Base-by-base conservation (phyloP, 495 filamentous ascomycete genomes). In the Patellaria atrata region DNA sequence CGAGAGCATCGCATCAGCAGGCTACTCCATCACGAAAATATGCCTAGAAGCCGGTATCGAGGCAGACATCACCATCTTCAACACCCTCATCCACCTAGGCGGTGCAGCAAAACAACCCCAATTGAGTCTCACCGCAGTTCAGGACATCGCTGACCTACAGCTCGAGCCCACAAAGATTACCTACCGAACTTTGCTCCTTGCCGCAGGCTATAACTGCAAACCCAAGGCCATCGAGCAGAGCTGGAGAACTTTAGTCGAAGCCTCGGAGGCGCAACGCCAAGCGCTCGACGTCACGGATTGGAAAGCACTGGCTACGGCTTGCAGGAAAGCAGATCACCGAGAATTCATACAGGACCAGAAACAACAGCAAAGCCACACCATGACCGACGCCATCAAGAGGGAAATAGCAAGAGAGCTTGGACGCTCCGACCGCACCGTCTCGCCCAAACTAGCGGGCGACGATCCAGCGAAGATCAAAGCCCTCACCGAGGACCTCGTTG, bases 21-120 rank as follows among this genome's bases (percentile, higher is more conserved):
- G 45, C n/a, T 20, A 43, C 40, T 18, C 23, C 4, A 30, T 43
- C 27, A 43, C 56, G 10, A 43, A 46, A 43, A 41, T 50, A 2
- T 60, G 57, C 22, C 28, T 33, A 3, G 30, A 32, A 4, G 30
- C 38, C 14, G 46, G 48, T 4, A 42, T 52, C 5, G 30, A 13
- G 3, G 48, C 54, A 0, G 44, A 25, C 15, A 17, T 45, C 2
- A 29, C 28, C 6, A 56, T 51, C 4, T 60, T 62, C 45, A 59
- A 63, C 31, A 54, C 41, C 12, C 47, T 63, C 29, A 57, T 63
- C 14, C 40, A 45, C 10, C 26, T 54, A 11, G 48, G 43, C 7
- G 60, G 60, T 6, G 50, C 48, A 22, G 37, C 58, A 0, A 27
- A 35, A 15, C 47, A 45, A 3, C 36, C 41, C 11, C 48, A 58